phyloP scores from a whole-genome alignment of 192 early-diverging fungal genomes.

The Coemansia sp. region DNA sequence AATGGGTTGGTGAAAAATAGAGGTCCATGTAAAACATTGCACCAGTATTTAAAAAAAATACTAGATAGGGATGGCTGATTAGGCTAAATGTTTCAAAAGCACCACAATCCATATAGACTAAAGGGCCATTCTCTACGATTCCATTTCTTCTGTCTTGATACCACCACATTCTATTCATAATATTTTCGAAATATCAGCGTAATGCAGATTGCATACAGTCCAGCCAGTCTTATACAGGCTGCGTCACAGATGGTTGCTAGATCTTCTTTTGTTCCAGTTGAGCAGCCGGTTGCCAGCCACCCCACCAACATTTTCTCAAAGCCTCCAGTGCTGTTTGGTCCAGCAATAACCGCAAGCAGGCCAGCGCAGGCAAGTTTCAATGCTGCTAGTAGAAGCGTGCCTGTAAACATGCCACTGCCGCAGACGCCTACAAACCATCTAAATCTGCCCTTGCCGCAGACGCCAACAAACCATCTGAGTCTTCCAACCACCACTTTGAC shows the following conservation, averaged over 20 bases:
- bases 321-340: not conserved
- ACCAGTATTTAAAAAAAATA: too few relatives aligned
- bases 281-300: not conserved
- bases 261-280: not conserved
- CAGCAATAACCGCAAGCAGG: not conserved
- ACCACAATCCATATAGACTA: not conserved
- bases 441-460: not conserved
- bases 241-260: not conserved
- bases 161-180: not conserved
- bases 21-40: too few relatives aligned
- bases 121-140: not conserved
- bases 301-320: not conserved
- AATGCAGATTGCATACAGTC: conserved; percentile 8
- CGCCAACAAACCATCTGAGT: not conserved
- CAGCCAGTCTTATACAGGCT: conserved; percentile 1
- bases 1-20: not conserved
- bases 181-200: not conserved
- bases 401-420: too few relatives aligned
- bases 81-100: not conserved
- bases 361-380: not conserved
- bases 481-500: conserved; percentile 1
- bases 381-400: not conserved
- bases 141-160: not conserved
- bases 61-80: not conserved
- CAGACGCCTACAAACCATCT: not conserved